phyloP scores from a whole-genome alignment of 345 rosid species.

The Moricandia moricandioides region DNA sequence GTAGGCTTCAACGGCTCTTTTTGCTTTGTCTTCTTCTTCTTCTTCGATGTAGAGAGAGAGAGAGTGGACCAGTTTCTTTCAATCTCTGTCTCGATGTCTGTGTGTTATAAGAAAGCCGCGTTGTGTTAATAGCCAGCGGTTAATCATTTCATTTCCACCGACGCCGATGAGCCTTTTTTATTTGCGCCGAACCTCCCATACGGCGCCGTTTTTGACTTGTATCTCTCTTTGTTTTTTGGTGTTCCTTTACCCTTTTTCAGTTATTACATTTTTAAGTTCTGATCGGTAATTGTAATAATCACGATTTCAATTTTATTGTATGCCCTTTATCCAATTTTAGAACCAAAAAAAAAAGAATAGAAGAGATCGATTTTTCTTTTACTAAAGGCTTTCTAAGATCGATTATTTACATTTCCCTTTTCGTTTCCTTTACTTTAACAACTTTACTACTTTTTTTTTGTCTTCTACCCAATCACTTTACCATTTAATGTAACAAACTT shows the following conservation, averaged over 20 bases:
- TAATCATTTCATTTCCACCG: conserved; percentile 32
- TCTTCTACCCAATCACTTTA: background rate
- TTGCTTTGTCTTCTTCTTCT: conserved; percentile 20
- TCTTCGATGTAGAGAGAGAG: conserved; percentile 7
- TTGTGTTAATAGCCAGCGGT: conserved; percentile 31
- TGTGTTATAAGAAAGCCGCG: conserved; percentile 27
- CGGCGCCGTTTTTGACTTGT: conserved; percentile 29
- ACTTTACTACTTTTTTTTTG: background rate
- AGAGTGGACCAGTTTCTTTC: conserved; percentile 32
- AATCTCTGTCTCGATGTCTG: conserved; percentile 31
- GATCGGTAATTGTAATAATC: background rate
- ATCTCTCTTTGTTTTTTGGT: background rate
- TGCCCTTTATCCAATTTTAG: too few species aligned
- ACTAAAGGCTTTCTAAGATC: too few species aligned
- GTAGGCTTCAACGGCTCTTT: conserved; percentile 41
- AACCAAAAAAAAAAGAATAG: conserved; percentile 17
- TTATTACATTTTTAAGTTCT: background rate
- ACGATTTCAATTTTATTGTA: background rate
- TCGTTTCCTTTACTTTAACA: background rate
- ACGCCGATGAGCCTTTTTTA: conserved; percentile 8
- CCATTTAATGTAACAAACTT: background rate
- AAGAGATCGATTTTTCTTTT: too few species aligned
- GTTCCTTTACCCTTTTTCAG: background rate
- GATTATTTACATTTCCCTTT: too few species aligned
- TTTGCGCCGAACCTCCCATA: background rate